Conservation (phyloP, 345 rosid species). For the Mallotus nudiflorus region DNA sequence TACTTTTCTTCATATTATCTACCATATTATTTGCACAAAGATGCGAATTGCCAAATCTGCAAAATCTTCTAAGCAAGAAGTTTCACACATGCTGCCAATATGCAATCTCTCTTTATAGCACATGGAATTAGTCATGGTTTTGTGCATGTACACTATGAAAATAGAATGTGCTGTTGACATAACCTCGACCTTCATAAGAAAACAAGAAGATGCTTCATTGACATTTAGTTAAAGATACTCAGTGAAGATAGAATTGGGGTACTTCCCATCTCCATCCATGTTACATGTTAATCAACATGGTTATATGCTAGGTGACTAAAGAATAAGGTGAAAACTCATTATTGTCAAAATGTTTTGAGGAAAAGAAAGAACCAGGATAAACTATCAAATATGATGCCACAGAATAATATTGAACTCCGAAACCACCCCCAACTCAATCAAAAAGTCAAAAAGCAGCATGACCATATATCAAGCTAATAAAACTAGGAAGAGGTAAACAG, state of each 20-base stretch:
- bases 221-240: not conserved
- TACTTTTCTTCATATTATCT: not conserved
- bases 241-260: not conserved
- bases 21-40: not conserved
- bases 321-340: not conserved
- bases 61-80: not conserved
- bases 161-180: not conserved
- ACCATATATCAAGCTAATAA: not conserved
- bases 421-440: not conserved
- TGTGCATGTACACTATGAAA: not conserved
- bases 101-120: not conserved
- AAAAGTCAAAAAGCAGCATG: not conserved
- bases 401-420: not conserved
- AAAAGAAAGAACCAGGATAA: not conserved
- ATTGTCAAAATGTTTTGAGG: constrained; percentile 3
- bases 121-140: not conserved
- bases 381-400: constrained; percentile 1
- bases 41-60: not conserved
- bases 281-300: not conserved
- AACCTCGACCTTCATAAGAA: not conserved
- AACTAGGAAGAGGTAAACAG: not conserved
- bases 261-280: not conserved
- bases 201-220: not conserved
- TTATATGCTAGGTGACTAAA: not conserved
- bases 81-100: not conserved